These are phyloP conservation scores for Gentiana dahurica DNA, from an alignment of 257 asterid genomes.

Conservation along the genomic window DNA sequence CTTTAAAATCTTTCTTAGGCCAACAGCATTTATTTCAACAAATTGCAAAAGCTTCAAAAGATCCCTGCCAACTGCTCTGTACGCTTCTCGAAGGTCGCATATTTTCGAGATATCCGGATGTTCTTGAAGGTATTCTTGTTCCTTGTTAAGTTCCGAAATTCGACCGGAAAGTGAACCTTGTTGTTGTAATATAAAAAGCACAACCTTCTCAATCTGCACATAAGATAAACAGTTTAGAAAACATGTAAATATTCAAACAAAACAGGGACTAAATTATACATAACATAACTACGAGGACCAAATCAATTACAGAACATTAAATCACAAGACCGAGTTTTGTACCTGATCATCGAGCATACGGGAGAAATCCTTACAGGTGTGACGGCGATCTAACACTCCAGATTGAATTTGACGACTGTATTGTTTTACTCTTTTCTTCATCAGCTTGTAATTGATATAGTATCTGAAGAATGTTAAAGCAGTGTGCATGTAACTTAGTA, in stretches of 20 bases:
- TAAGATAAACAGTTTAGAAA: not conserved
- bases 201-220: conserved; percentile 85
- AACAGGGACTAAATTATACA: no score
- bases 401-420: conserved; percentile 59
- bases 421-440: conserved; percentile 88
- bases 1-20: conserved; percentile 87
- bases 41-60: conserved; percentile 81
- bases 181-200: conserved; percentile 86
- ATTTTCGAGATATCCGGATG: conserved; percentile 74
- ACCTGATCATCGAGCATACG: conserved; percentile 91
- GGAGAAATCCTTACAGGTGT: conserved; percentile 90
- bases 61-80: conserved; percentile 77
- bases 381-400: conserved; percentile 57
- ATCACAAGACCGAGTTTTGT: not conserved
- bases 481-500: no score
- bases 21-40: conserved; percentile 86
- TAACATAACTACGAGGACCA: no score
- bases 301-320: no score
- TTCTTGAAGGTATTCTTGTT: conserved; percentile 59
- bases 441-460: conserved; percentile 91
- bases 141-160: conserved; percentile 56
- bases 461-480: conserved; percentile 33
- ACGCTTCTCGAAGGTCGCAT: conserved; percentile 72
- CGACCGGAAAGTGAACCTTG: conserved; percentile 81
- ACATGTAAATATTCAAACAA: no score